phyloP scores from a whole-genome alignment of 345 rosid genomes.

The Eucalyptus dawsonii region DNA sequence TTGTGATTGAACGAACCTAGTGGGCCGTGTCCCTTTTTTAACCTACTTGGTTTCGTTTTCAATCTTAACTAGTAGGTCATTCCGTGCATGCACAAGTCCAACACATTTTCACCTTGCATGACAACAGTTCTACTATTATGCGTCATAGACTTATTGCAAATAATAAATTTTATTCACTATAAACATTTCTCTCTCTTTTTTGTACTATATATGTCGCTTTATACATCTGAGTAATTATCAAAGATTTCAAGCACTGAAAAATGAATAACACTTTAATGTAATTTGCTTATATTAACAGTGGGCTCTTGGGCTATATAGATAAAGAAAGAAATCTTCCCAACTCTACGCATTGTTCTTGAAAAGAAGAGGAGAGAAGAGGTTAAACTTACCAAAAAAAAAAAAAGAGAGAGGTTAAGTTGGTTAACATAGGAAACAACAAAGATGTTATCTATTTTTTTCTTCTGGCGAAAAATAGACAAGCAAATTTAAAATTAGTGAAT shows the following conservation, averaged over 20 bases:
- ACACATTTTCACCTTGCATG: background rate
- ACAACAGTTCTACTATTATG: background rate
- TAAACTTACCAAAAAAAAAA: too few relatives aligned
- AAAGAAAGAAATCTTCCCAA: background rate
- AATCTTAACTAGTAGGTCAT: background rate
- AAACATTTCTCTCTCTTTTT: background rate
- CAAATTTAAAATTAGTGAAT: background rate
- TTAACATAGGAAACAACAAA: background rate
- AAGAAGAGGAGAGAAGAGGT: background rate
- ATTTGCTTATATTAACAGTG: background rate
- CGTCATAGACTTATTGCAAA: background rate
- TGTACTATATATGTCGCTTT: background rate
- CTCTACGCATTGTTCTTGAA: background rate
- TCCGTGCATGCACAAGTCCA: background rate
- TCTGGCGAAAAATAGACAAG: background rate
- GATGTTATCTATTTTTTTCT: background rate
- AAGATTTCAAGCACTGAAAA: background rate
- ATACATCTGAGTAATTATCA: background rate
- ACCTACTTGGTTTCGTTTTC: background rate
- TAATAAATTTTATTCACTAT: background rate
- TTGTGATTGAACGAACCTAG: background rate
- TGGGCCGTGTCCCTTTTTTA: background rate
- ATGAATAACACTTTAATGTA: background rate
- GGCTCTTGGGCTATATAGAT: background rate
- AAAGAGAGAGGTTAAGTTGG: background rate